These are phyloP conservation scores for Trichoderma koningiopsis DNA, from an alignment of 2,329 filamentous ascomycete species.

Conservation along the genomic window DNA sequence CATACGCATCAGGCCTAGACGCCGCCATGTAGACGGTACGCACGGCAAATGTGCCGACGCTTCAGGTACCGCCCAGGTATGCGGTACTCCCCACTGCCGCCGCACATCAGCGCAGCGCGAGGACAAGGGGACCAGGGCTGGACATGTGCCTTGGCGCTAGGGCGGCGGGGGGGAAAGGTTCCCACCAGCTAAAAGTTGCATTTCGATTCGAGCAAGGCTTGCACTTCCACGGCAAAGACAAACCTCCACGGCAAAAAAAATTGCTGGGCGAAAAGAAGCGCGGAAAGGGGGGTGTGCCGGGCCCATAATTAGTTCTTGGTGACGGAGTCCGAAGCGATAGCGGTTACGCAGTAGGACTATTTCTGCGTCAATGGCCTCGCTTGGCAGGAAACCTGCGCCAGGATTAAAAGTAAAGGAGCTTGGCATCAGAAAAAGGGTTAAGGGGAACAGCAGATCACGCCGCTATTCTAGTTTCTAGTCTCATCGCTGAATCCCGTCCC, in stretches of 20 bases:
- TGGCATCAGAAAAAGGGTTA: background rate
- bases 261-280: background rate
- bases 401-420: background rate
- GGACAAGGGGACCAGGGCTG: background rate
- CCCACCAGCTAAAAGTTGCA: slow-evolving; percentile 15
- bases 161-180: background rate
- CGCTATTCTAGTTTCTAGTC: background rate
- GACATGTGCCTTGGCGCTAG: background rate
- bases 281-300: slow-evolving; percentile 1
- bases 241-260: background rate
- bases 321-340: background rate
- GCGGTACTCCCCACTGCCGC: slow-evolving; percentile 2
- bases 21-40: background rate
- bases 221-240: background rate
- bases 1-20: background rate
- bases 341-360: background rate
- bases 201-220: background rate
- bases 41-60: background rate
- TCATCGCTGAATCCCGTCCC: background rate
- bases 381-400: background rate
- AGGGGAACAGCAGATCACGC: background rate
- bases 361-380: background rate
- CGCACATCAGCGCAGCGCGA: background rate
- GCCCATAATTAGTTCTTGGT: slow-evolving; percentile 1
- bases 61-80: slow-evolving; percentile 5